Conservation (phyloP, 1,284 basidiomycete genomes). For the Mrakiaceae sp. region DNA sequence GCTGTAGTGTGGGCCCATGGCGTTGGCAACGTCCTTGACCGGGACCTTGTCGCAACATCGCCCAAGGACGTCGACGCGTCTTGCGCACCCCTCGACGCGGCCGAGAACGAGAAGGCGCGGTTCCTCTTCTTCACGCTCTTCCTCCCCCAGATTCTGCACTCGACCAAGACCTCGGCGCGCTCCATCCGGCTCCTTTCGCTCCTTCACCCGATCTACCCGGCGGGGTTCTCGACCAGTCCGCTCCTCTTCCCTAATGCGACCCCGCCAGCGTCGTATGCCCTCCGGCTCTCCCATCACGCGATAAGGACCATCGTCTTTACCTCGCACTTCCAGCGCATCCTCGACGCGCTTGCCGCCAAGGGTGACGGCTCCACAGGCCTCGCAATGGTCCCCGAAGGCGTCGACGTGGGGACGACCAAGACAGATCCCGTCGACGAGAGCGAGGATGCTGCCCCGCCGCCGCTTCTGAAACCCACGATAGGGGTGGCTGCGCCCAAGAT, state of each 20-base stretch:
- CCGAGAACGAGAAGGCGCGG: conserved; percentile 5
- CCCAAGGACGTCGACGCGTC: no score
- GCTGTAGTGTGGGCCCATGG: conserved; percentile 17
- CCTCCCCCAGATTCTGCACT: conserved; percentile 16
- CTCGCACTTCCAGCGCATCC: conserved; percentile 61
- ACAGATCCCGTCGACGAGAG: not conserved
- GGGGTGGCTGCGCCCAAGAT: not conserved
- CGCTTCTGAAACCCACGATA: no score
- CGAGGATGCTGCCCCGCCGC: not conserved
- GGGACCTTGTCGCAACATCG: not conserved
- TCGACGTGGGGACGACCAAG: not conserved
- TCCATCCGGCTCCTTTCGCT: conserved; percentile 13
- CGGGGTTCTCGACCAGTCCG: conserved; percentile 12
- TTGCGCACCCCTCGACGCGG: not conserved
- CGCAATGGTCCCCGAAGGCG: not conserved
- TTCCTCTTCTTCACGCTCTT: conserved; percentile 17
- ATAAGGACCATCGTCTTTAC: conserved; percentile 52
- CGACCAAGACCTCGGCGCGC: conserved; percentile 1
- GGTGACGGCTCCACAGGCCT: not conserved
- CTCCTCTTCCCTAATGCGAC: conserved; percentile 3
- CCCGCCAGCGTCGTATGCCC: not conserved
- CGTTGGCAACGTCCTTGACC: conserved; percentile 6
- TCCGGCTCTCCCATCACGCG: conserved; percentile 37
- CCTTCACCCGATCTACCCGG: conserved; percentile 16
- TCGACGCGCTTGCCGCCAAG: conserved; percentile 53